Evolutionary conservation across 1,139 yeast genomes (phyloP).

Genomic region (Sugiyamaella novakii): DNA sequence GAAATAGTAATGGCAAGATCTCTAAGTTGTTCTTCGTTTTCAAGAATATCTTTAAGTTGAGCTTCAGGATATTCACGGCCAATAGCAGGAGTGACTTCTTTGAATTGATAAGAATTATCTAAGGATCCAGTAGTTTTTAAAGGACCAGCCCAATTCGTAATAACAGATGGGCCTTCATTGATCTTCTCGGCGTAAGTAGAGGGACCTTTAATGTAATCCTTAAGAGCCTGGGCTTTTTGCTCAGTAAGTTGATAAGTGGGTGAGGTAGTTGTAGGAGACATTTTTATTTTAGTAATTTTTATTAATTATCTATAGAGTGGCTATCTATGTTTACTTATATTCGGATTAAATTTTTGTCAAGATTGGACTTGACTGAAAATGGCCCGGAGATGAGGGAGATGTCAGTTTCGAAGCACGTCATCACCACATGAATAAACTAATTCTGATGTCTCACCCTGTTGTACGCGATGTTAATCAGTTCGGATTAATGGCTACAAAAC

Average conservation of each 20-base stretch:
- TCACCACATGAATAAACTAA: neutral
- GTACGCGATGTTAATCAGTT: too few relatives aligned
- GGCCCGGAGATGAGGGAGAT: neutral
- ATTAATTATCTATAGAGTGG: too few relatives aligned
- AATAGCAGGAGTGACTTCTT: constrained; percentile 35
- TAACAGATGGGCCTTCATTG: constrained; percentile 23
- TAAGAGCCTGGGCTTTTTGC: constrained; percentile 15
- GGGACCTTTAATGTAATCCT: constrained; percentile 29
- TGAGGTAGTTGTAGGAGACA: constrained; percentile 18
- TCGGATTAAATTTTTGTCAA: too few relatives aligned
- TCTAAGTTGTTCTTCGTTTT: constrained; percentile 48
- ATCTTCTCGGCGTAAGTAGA: constrained; percentile 33
- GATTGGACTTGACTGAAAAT: too few relatives aligned
- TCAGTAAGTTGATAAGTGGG: constrained; percentile 12
- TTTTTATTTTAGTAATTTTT: too few relatives aligned
- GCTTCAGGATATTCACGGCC: constrained; percentile 36
- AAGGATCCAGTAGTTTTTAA: constrained; percentile 25
- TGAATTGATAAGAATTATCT: constrained; percentile 32
- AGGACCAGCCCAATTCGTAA: constrained; percentile 23
- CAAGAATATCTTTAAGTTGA: constrained; percentile 50
- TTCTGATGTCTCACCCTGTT: too few relatives aligned
- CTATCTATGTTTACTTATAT: too few relatives aligned
- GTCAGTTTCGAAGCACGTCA: neutral
- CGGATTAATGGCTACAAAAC: too few relatives aligned
- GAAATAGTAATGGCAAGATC: constrained; percentile 66